Conservation (phyloP, 192 early-diverging fungal genomes). For the Rhizoclosmatium sp. region DNA sequence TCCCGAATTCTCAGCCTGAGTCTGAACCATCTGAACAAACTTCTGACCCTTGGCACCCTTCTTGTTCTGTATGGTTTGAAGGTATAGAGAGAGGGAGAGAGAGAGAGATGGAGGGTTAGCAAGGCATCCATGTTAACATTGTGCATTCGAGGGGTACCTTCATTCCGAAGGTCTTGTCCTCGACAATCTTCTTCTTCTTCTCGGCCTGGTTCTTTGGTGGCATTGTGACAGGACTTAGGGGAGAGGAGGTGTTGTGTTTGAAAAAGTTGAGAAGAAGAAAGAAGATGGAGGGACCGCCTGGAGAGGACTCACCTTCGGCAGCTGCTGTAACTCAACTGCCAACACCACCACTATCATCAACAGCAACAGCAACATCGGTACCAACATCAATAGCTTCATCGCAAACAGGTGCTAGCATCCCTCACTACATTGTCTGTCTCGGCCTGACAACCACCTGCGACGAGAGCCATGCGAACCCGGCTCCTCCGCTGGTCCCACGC, state of each 20-base stretch:
- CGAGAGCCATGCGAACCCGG: constrained; percentile 68
- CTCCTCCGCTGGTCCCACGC: constrained; percentile 56
- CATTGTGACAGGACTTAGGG: background rate
- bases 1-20: constrained; percentile 68
- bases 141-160: constrained; percentile 52
- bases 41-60: constrained; percentile 88
- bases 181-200: constrained; percentile 76
- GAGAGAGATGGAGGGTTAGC: no score
- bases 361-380: background rate
- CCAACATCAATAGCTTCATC: background rate
- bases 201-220: background rate
- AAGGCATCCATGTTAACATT: no score
- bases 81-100: no score
- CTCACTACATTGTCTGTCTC: constrained; percentile 69
- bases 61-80: constrained; percentile 69
- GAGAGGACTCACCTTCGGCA: background rate
- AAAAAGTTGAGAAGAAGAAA: background rate
- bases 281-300: background rate
- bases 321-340: background rate
- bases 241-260: background rate
- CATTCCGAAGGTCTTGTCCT: constrained; percentile 98
- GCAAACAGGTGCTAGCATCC: background rate
- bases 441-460: constrained; percentile 78
- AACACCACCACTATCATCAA: background rate
- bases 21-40: constrained; percentile 91